Conservation (phyloP, 192 early-diverging fungal genomes). For the Dissophora globulifera region DNA sequence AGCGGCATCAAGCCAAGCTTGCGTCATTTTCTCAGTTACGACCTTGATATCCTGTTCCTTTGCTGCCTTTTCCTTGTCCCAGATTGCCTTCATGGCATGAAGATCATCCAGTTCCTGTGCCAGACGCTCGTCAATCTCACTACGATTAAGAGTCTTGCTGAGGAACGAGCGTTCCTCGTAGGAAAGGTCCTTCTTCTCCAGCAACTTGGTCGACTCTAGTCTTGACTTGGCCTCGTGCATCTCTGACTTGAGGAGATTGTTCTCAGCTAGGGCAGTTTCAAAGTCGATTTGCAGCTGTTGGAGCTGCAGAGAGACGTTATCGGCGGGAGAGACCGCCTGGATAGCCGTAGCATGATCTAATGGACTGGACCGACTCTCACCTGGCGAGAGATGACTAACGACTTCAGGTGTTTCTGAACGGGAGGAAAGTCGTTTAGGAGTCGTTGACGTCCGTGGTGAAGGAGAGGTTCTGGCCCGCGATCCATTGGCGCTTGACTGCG, state of each 20-base stretch:
- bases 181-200: slow-evolving; percentile 42
- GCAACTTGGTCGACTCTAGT: slow-evolving; percentile 55
- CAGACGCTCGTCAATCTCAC: slow-evolving; percentile 19
- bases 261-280: slow-evolving; percentile 77
- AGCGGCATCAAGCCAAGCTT: slow-evolving; percentile 50
- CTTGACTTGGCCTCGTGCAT: slow-evolving; percentile 69
- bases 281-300: slow-evolving; percentile 72
- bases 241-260: slow-evolving; percentile 73
- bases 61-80: slow-evolving; percentile 49
- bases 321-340: slow-evolving; percentile 25
- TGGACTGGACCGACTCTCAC: slow-evolving; percentile 31
- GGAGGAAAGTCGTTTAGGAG: slow-evolving; percentile 34
- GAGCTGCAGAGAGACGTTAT: slow-evolving; percentile 42
- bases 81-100: slow-evolving; percentile 29
- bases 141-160: slow-evolving; percentile 24
- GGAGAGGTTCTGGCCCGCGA: slow-evolving; percentile 28
- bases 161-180: slow-evolving; percentile 39
- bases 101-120: slow-evolving; percentile 51
- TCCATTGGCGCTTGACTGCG: slow-evolving; percentile 34
- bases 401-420: slow-evolving; percentile 41
- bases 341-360: slow-evolving; percentile 35
- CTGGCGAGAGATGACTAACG: slow-evolving; percentile 16
- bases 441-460: slow-evolving; percentile 27
- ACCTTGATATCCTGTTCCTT: slow-evolving; percentile 53
- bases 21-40: slow-evolving; percentile 48